These are phyloP conservation scores for Leptographium flavum DNA, from an alignment of 2,329 filamentous ascomycete genomes.

Conservation along the genomic window DNA sequence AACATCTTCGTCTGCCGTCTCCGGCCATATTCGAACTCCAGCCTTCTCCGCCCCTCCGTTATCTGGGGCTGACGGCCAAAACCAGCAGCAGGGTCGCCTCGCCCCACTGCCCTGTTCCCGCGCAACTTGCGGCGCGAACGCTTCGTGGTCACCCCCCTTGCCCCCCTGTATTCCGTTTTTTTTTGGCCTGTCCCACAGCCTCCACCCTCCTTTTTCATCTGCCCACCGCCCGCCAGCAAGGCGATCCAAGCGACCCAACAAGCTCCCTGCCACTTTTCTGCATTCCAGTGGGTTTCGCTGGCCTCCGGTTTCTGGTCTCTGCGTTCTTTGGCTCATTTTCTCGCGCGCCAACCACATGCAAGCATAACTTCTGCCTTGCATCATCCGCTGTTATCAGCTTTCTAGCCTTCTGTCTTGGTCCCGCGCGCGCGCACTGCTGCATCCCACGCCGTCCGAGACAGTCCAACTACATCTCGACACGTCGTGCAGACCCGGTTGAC, in stretches of 20 bases:
- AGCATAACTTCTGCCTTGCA: slow-evolving; percentile 28
- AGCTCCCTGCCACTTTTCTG: not conserved
- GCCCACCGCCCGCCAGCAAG: too few relatives aligned
- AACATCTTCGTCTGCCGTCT: not conserved
- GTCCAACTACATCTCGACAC: slow-evolving; percentile 49
- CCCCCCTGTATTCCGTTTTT: not conserved
- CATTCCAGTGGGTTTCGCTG: not conserved
- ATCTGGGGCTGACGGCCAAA: not conserved
- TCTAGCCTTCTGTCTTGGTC: slow-evolving; percentile 14
- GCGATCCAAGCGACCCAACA: not conserved
- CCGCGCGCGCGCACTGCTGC: slow-evolving; percentile 14
- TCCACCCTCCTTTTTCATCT: not conserved
- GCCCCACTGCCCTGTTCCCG: not conserved
- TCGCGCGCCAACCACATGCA: slow-evolving; percentile 35
- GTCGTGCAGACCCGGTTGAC: slow-evolving; percentile 35
- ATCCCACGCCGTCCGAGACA: slow-evolving; percentile 17
- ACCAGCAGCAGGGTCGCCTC: not conserved
- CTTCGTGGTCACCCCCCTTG: not conserved
- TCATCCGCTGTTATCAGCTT: too few relatives aligned
- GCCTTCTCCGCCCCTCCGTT: not conserved
- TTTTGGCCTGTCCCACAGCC: not conserved
- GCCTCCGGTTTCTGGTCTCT: too few relatives aligned
- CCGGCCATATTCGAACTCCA: not conserved
- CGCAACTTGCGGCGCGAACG: not conserved
- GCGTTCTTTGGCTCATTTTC: not conserved